These are phyloP conservation scores for Talaromyces sp. DNA, from an alignment of 2,329 filamentous ascomycete genomes.

Conservation along the genomic window DNA sequence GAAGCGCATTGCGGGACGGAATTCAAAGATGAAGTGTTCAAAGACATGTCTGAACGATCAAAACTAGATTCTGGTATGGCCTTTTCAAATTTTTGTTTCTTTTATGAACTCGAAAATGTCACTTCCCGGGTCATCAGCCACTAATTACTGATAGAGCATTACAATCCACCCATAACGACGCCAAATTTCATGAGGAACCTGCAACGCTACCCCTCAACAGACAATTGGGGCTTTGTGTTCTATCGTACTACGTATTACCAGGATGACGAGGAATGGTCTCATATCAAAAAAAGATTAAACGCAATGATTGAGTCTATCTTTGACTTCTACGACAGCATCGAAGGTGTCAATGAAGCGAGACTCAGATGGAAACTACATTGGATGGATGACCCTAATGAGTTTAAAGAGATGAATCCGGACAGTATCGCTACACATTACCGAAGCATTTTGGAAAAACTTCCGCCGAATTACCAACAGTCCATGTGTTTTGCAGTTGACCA, in stretches of 20 bases:
- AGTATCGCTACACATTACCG: slow-evolving; percentile 1
- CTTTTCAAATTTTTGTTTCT: not conserved
- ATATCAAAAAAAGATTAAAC: not conserved
- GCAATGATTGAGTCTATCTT: slow-evolving; percentile 1
- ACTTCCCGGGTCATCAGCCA: not conserved
- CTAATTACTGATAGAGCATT: not conserved
- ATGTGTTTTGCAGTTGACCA: slow-evolving; percentile 4
- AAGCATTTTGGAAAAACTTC: not conserved
- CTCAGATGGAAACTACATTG: slow-evolving; percentile 5
- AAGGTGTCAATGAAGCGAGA: slow-evolving; percentile 1
- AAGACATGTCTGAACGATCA: not conserved
- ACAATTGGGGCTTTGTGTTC: slow-evolving; percentile 4
- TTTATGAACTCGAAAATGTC: not conserved
- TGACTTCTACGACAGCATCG: slow-evolving; percentile 4
- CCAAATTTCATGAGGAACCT: slow-evolving; percentile 2
- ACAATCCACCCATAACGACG: not conserved
- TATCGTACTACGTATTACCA: slow-evolving; percentile 2
- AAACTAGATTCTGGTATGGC: not conserved
- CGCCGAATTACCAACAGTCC: slow-evolving; percentile 1
- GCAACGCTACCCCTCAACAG: not conserved
- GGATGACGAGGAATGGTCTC: slow-evolving; percentile 1
- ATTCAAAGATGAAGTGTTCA: slow-evolving; percentile 6
- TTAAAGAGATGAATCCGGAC: not conserved
- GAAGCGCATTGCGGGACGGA: slow-evolving; percentile 7
- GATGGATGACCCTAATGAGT: not conserved